Evolutionary conservation across 768 basidiomycete species (phyloP).

Genomic region (Suillus sp.): DNA sequence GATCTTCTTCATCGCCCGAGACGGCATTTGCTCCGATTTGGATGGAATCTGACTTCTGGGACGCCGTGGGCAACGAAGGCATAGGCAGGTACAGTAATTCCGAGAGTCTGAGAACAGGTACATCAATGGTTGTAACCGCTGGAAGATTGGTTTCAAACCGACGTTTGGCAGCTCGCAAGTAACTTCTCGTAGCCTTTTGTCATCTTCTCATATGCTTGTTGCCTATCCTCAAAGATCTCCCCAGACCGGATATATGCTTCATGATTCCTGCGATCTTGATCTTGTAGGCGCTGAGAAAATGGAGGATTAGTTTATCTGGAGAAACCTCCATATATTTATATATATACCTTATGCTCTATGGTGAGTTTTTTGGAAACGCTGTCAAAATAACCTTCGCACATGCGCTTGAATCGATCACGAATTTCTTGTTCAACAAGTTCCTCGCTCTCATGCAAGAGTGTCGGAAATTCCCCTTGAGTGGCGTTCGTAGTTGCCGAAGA

Average conservation of each 20-base stretch:
- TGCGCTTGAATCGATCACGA: conserved; percentile 85
- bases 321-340: conserved; percentile 21
- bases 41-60: conserved; percentile 82
- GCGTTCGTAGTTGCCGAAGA: conserved; percentile 40
- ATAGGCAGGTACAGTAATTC: conserved; percentile 85
- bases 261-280: conserved; percentile 95
- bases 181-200: conserved; percentile 94
- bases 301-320: not conserved
- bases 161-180: conserved; percentile 87
- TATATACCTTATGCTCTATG: conserved; percentile 80
- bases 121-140: conserved; percentile 16
- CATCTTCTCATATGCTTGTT: conserved; percentile 99
- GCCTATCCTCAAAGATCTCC: conserved; percentile 98
- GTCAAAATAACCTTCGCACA: conserved; percentile 94
- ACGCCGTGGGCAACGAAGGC: conserved; percentile 79
- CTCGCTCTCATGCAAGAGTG: conserved; percentile 52
- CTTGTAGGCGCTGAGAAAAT: conserved; percentile 78
- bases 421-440: conserved; percentile 85
- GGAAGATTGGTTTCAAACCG: conserved; percentile 27
- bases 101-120: conserved; percentile 60
- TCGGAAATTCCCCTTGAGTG: conserved; percentile 42
- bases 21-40: conserved; percentile 58
- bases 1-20: conserved; percentile 60
- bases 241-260: conserved; percentile 99
- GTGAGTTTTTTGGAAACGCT: conserved; percentile 88